Evolutionary conservation across 495 filamentous ascomycete species (phyloP), one percentile per base, ranked within the genome.

Genomic region (Aspergillus mulundensis): DNA sequence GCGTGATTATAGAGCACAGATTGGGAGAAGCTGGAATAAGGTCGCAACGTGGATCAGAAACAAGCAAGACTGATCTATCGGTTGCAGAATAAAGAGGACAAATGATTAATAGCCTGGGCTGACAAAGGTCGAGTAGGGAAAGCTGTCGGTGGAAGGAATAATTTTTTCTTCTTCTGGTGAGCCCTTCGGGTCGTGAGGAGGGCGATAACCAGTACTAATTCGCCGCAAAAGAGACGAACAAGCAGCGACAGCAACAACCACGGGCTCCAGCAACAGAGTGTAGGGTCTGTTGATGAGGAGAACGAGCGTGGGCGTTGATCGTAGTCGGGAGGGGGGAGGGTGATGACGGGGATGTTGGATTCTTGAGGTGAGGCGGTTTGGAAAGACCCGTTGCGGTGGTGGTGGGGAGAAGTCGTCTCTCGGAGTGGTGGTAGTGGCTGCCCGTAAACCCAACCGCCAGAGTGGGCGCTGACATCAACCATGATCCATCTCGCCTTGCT

Each of bases 401-500:
- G 61, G 57, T 58, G 53, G 56, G 57, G 50, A 54, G 58, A 53
- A 19, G 47, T 40, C 25, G 45, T 46, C 21, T 28, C 43, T 46
- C 43, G 43, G 24, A 46, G 43, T 32, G 28, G 32, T 50, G 54
- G 56, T 53, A 60, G 61, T 57, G 54, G 57, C 57, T 60, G 54
- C 57, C 61, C 57, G 54, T 57, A 59, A 57, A 60, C 57, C 61
- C 57, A 58, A 57, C 46, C 52, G 36, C 23, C 49, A 44, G 48
- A 47, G 57, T 50, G 57, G 54, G 54, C 61, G 58, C 61, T 64
- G 61, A 64, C 61, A 64, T 64, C 61, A 64, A 64, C 61, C 57
- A 60, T 49, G 51, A 10, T 40, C 38, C 7, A 2, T 19, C 46
- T 18, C 46, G 34, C 20, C 23, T 36, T 24, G 14, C 11, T 24